Percentiles rank a stretch among this genome's conserved stretches.
Evolutionary conservation across 495 filamentous ascomycete genomes (phyloP).

Genomic region (Penicillium bialowiezense): DNA sequence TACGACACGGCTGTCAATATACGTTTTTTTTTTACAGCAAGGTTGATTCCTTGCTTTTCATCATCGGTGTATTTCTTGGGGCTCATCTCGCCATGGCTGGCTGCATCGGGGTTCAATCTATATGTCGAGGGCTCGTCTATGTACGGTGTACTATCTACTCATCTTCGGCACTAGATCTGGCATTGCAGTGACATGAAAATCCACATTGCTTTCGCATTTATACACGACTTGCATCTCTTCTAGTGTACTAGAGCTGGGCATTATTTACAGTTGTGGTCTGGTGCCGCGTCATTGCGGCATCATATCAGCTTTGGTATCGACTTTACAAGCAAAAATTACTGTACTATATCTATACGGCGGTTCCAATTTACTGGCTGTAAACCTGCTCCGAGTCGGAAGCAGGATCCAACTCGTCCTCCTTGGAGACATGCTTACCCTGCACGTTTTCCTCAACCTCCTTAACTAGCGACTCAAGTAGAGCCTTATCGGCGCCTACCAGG

Average conservation of each 20-base stretch:
- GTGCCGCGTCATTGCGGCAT: too few species aligned
- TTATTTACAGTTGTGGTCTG: too few species aligned
- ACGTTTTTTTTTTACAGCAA: slow-evolving; percentile 15
- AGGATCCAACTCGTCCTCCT: slow-evolving; percentile 60
- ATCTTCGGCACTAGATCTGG: background rate
- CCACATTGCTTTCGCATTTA: background rate
- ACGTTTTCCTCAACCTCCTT: slow-evolving; percentile 61
- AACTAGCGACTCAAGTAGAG: slow-evolving; percentile 58
- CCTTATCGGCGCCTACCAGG: slow-evolving; percentile 71
- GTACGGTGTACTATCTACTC: background rate
- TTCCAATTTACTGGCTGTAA: slow-evolving; percentile 27
- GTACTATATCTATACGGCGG: too few species aligned
- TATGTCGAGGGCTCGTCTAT: background rate
- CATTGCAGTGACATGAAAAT: background rate
- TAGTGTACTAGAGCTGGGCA: too few species aligned
- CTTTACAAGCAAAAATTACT: too few species aligned
- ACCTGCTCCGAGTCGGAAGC: slow-evolving; percentile 29
- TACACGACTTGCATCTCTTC: too few species aligned
- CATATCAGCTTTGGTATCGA: too few species aligned
- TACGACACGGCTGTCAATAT: slow-evolving; percentile 30
- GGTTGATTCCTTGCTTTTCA: slow-evolving; percentile 12
- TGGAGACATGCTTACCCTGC: slow-evolving; percentile 50
- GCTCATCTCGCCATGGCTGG: too few species aligned
- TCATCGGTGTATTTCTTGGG: background rate
- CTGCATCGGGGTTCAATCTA: background rate